Evolutionary conservation across 305 asterid genomes (phyloP).

Genomic region (Solanum hybrid): DNA sequence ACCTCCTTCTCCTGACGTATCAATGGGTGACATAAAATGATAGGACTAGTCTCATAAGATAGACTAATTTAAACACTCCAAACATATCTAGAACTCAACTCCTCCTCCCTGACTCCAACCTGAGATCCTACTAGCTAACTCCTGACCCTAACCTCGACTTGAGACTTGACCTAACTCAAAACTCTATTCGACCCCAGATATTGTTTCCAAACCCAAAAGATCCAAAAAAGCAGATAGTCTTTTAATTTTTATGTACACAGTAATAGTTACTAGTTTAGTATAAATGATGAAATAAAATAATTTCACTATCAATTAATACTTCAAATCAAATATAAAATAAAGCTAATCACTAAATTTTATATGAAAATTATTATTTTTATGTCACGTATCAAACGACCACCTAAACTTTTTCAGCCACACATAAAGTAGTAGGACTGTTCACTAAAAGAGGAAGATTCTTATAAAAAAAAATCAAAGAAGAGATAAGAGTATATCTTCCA

Average conservation of each 20-base stretch:
- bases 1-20: background rate
- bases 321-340: background rate
- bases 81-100: background rate
- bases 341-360: background rate
- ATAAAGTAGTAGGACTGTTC: background rate
- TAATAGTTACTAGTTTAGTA: background rate
- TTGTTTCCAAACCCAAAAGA: background rate
- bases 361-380: background rate
- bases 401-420: background rate
- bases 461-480: background rate
- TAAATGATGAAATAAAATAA: background rate
- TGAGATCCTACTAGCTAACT: background rate
- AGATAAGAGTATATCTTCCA: background rate
- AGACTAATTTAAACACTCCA: background rate
- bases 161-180: background rate
- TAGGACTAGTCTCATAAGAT: background rate
- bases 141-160: background rate
- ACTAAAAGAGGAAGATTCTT: background rate
- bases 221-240: background rate
- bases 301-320: background rate
- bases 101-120: background rate
- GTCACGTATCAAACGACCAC: background rate
- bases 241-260: background rate
- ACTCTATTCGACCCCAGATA: background rate
- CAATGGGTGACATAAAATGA: background rate